phyloP scores from a whole-genome alignment of 345 rosid species.

The Ailanthus altissimus region DNA sequence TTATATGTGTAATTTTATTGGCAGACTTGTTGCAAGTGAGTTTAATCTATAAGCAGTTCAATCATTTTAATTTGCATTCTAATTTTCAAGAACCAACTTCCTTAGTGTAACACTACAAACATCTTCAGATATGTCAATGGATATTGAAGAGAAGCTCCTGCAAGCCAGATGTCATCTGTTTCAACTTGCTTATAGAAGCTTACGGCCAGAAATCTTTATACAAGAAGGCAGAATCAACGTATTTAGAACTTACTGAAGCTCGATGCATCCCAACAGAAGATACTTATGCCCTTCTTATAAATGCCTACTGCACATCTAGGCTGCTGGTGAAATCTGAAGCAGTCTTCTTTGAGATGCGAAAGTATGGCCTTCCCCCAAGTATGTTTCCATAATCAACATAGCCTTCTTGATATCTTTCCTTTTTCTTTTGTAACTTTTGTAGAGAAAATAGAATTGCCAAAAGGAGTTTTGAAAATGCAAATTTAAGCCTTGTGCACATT shows the following conservation, averaged over 20 bases:
- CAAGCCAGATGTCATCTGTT: conserved; percentile 77
- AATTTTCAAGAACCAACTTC: not conserved
- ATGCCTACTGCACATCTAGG: conserved; percentile 68
- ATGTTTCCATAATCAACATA: conserved; percentile 26
- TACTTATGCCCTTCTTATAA: conserved; percentile 85
- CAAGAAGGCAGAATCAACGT: conserved; percentile 68
- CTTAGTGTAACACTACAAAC: conserved; percentile 10
- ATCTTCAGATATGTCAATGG: conserved; percentile 82
- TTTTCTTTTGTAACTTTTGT: not conserved
- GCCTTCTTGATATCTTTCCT: not conserved
- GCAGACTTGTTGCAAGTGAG: no score
- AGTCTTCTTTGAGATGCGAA: conserved; percentile 74
- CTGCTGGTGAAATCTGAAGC: conserved; percentile 69
- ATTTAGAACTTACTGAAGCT: conserved; percentile 73
- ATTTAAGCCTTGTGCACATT: no score
- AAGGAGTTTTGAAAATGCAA: not conserved
- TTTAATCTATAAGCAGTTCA: not conserved
- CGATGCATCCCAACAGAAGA: conserved; percentile 85
- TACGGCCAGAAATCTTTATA: conserved; percentile 67
- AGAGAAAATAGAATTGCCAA: not conserved
- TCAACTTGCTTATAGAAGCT: conserved; percentile 88
- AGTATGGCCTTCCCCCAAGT: conserved; percentile 74
- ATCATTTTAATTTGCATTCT: not conserved
- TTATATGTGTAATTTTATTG: no score
- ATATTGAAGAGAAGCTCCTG: conserved; percentile 76